Evolutionary conservation across 139 green algal genomes (phyloP).

Genomic region (Limnomonas spitsbergensis): DNA sequence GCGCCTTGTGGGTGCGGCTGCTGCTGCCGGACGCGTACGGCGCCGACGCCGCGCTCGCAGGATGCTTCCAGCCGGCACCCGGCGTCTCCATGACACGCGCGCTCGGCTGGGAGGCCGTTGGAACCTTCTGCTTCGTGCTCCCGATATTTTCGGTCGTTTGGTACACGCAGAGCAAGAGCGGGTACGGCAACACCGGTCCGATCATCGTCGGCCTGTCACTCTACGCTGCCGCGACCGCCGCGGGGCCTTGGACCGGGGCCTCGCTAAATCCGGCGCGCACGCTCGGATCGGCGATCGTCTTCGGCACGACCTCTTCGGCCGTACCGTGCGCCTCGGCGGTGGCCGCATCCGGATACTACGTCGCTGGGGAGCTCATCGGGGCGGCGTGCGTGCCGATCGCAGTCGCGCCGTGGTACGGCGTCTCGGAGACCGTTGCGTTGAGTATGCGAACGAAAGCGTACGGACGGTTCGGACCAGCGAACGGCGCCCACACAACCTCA

Average conservation of each 20-base stretch:
- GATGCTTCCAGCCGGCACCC: conserved; percentile 3
- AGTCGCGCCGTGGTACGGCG: conserved; percentile 9
- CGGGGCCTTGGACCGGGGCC: neutral
- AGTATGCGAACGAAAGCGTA: no score
- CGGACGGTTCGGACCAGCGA: no score
- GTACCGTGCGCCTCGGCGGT: neutral
- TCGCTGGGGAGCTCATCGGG: conserved; percentile 3
- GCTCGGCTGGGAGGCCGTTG: conserved; percentile 10
- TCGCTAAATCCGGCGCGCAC: conserved; percentile 7
- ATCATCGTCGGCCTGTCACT: conserved; percentile 13
- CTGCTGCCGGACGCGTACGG: neutral
- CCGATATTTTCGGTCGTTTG: conserved; percentile 10
- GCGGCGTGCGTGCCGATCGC: neutral
- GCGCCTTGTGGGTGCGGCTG: neutral
- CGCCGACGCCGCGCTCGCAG: neutral
- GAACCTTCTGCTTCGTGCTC: conserved; percentile 7
- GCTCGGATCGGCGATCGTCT: conserved; percentile 7
- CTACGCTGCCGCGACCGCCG: neutral
- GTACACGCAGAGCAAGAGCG: conserved; percentile 15
- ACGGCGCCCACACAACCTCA: no score
- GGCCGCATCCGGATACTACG: neutral
- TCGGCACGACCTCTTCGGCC: neutral
- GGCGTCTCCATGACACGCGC: neutral
- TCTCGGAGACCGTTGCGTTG: no score
- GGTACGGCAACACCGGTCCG: conserved; percentile 16